phyloP scores from a whole-genome alignment of 2,329 filamentous ascomycete genomes.

The Polytolypa hystricis region DNA sequence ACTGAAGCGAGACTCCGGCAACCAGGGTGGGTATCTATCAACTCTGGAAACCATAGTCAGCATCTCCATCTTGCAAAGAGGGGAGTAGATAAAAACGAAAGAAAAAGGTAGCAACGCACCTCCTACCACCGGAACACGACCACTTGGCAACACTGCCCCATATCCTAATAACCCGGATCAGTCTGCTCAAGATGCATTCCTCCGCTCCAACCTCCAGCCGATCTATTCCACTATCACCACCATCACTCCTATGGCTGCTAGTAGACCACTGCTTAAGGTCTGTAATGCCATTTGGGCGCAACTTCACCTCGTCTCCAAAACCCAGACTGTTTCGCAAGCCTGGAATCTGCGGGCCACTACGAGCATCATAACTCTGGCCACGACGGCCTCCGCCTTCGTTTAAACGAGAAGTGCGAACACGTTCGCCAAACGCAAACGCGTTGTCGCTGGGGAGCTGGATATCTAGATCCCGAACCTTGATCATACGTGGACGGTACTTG shows the following conservation, averaged over 20 bases:
- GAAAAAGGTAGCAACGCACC: constrained; percentile 23
- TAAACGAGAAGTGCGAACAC: constrained; percentile 41
- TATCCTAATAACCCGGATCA: constrained; percentile 44
- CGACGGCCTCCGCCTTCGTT: constrained; percentile 30
- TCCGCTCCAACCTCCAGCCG: constrained; percentile 43
- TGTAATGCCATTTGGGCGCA: constrained; percentile 22
- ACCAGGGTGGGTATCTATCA: constrained; percentile 43
- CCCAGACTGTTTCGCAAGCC: constrained; percentile 31
- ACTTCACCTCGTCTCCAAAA: constrained; percentile 27
- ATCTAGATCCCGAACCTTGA: constrained; percentile 39
- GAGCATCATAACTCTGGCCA: constrained; percentile 29
- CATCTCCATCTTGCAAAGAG: too few species aligned
- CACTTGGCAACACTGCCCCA: constrained; percentile 47
- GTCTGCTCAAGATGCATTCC: constrained; percentile 44
- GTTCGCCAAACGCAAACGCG: constrained; percentile 45
- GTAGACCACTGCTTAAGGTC: constrained; percentile 31
- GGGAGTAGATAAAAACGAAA: neutral
- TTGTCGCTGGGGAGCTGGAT: constrained; percentile 47
- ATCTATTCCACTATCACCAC: constrained; percentile 33
- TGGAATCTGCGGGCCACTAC: constrained; percentile 32
- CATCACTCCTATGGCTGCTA: constrained; percentile 28
- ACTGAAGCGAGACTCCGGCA: constrained; percentile 39
- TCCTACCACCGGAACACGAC: constrained; percentile 44
- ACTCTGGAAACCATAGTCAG: too few species aligned
- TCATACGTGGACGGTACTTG: constrained; percentile 43